Base-by-base conservation (phyloP, 2,329 filamentous ascomycete genomes). In the Trichoderma sp. region DNA sequence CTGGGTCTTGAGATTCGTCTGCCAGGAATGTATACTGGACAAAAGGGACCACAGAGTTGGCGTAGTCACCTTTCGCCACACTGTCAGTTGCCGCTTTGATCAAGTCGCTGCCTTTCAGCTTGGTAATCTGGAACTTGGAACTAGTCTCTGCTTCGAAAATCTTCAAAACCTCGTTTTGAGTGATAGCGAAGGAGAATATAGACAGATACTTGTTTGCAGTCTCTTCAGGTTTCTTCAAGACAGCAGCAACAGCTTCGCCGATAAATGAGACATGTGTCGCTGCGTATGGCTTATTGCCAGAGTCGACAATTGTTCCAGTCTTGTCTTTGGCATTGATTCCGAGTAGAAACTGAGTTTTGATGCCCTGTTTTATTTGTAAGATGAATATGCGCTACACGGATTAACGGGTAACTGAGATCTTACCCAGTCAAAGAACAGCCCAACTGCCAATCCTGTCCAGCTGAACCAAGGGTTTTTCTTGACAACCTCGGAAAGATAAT, bases 341-440 rank as follows among this genome's bases (percentile, higher is more conserved):
- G 11, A 68, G 65, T 3, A 67, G 3, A 28, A 43, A 57, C 14
- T 43, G 51, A 58, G 47, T 67, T 30, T 43, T 34, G 14, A 67
- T 39, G 15, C 51, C 64, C 64, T 67, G 26, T 21, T 28, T 7
- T 36, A 12, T 11, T 8, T 34, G 8, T 66, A 30, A 67, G 64
- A 11, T n/a, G 1, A n/a, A 32, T 8, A 58, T 30, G 8, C 3
- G 9, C 6, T 15, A 14, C 32, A 9, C 9, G 43, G 0, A 12
- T 11, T 21, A 12, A 2, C 39, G 4, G 43, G n/a, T 51, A 11
- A 11, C 6, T 4, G 43, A 9, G n/a, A 7, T 9, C 53, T 32
- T 47, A 68, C 65, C 53, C 53, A 68, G 34, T 67, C 64, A 43
- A 68, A 58, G 24, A 68, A 60, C 4, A 58, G 30, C 9, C 65